Base-by-base conservation (phyloP, 2,329 filamentous ascomycete species). In the Emergomyces pasteurianus region DNA sequence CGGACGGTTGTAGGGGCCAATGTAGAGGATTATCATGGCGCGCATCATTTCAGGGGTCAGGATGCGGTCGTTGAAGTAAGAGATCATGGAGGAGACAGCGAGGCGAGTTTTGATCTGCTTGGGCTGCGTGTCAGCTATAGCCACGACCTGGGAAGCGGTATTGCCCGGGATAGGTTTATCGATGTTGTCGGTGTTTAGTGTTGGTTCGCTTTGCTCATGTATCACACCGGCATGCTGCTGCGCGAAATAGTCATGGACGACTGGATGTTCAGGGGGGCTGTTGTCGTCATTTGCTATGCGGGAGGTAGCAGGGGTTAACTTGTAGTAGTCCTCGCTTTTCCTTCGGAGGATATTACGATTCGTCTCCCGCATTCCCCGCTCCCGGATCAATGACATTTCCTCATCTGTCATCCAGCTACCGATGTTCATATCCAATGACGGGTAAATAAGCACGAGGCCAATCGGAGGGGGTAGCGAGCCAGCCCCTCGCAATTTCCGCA, bases 371-470 rank as follows among this genome's bases (percentile, higher is more conserved):
- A 86, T 86, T 61, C 85, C 83, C 12, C 90, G 85, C 64, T 96
- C 92, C 65, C 90, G 86, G 64, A 99, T 95, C 63, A 99, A 77
- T 0, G 90, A 85, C 90, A 97, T 95, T 72, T 99, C 92, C 73
- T 97, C 92, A 68, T 97, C 92, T 0, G 90, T 92, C 92, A 99
- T 97, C 94, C 94, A 99, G 73, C 92, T 96, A 43, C 90, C 90
- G 65, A 97, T 97, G 69, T 95, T 96, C 88, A 97, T 91, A 69
- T 97, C 94, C 62, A 99, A 77, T 0, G 87, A 86, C 0, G 94
- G 94, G 69, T 99, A 99, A 62, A 95, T 86, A 56, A 96, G 80
- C 0, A 97, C 81, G 8, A 97, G 75, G 0, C 91, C 92, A 58
- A 89, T 87, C 0, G 94, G 94, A 0, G 83, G 72, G 0, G 91